Conservation (phyloP, 2,329 filamentous ascomycete genomes). For the Berkeleyomyces basicola region DNA sequence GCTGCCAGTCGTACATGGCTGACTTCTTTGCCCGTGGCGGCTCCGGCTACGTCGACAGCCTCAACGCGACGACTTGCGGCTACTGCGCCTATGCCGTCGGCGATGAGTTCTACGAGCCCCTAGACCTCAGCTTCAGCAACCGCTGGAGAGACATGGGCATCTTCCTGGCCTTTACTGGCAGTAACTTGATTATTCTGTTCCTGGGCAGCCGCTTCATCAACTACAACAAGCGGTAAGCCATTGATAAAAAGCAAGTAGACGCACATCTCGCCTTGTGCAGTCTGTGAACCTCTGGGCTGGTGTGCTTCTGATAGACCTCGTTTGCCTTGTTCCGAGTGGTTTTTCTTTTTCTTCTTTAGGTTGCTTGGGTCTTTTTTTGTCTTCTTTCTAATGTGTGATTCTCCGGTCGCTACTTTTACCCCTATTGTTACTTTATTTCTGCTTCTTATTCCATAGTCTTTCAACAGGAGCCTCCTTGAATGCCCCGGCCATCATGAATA, state of each 20-base stretch:
- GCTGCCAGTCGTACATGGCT: slow-evolving; percentile 61
- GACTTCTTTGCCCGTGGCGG: slow-evolving; percentile 53
- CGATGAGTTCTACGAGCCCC: slow-evolving; percentile 58
- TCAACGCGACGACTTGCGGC: slow-evolving; percentile 47
- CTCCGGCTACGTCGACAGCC: slow-evolving; percentile 52
- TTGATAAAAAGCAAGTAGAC: background rate
- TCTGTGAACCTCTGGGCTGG: background rate
- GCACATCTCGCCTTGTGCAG: background rate
- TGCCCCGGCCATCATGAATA: background rate
- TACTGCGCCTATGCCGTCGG: slow-evolving; percentile 73
- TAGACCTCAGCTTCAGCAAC: slow-evolving; percentile 49
- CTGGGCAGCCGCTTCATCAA: slow-evolving; percentile 36
- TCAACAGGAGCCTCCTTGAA: background rate
- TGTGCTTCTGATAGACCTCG: background rate
- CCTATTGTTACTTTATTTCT: background rate
- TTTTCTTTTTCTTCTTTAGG: background rate
- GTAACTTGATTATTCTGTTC: slow-evolving; percentile 51
- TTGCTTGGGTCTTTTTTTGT: background rate
- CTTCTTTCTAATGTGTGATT: background rate
- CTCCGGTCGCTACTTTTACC: background rate
- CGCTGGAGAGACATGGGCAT: slow-evolving; percentile 78
- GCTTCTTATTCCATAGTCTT: background rate
- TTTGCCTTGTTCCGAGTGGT: background rate
- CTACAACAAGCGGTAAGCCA: slow-evolving; percentile 25
- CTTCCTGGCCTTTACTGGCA: slow-evolving; percentile 55